Evolutionary conservation across 2,329 filamentous ascomycete species (phyloP).

Genomic region (Exophiala sideris): DNA sequence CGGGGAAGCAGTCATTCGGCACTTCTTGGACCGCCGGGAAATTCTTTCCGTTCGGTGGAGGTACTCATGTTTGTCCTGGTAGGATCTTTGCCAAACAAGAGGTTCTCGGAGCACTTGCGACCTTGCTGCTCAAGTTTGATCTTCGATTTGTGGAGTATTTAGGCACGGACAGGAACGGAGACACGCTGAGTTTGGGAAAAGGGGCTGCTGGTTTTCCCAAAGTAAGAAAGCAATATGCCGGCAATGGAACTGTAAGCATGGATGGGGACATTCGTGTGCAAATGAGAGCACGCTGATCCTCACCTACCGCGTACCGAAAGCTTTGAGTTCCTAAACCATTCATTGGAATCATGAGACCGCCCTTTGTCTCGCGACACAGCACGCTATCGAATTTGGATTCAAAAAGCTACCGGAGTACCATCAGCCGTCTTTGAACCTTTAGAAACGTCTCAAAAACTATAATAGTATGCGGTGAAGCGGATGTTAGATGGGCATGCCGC

Average conservation of each 20-base stretch:
- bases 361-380: no score
- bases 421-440: no score
- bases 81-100: conserved; percentile 42
- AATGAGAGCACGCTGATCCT: conserved; percentile 16
- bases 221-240: conserved; percentile 15
- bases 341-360: no score
- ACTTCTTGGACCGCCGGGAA: conserved; percentile 20
- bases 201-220: conserved; percentile 12
- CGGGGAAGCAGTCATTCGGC: conserved; percentile 11
- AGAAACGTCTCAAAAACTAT: no score
- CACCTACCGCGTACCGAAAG: neutral
- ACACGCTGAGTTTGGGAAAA: conserved; percentile 5
- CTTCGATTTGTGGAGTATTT: conserved; percentile 19
- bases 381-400: no score
- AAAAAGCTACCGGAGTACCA: no score
- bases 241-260: conserved; percentile 20
- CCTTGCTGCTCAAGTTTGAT: conserved; percentile 13
- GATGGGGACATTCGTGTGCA: conserved; percentile 20
- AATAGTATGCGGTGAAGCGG: neutral
- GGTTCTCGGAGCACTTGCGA: conserved; percentile 36
- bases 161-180: neutral
- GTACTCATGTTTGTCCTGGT: conserved; percentile 38
- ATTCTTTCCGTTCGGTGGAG: conserved; percentile 36
- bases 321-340: neutral
- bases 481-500: conserved; percentile 8